Conservation (phyloP, 345 rosid species). For the Euphorbia pulcherrima region DNA sequence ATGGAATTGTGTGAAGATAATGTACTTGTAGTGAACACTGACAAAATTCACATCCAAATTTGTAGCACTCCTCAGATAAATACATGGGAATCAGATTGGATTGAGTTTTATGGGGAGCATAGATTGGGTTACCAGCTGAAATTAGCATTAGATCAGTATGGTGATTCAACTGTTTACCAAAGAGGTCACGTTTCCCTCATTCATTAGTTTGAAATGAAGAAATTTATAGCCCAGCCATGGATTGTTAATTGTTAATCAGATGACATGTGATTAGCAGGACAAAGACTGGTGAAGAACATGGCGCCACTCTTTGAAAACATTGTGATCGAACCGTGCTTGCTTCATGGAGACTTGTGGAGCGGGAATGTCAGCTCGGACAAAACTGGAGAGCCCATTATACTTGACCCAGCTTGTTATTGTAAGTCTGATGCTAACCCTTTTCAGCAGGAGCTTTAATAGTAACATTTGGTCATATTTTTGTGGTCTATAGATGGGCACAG, state of each 20-base stretch:
- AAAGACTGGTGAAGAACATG: slow-evolving; percentile 64
- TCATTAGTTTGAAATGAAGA: background rate
- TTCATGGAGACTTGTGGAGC: slow-evolving; percentile 98
- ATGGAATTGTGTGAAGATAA: too few relatives aligned
- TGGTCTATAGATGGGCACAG: slow-evolving; percentile 65
- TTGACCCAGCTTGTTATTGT: slow-evolving; percentile 97
- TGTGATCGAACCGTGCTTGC: slow-evolving; percentile 69
- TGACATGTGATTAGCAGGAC: slow-evolving; percentile 43
- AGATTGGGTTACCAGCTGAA: slow-evolving; percentile 86
- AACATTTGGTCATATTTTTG: background rate
- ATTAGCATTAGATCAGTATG: slow-evolving; percentile 61
- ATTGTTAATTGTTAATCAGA: background rate
- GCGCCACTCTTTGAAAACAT: slow-evolving; percentile 65
- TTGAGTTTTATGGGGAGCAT: slow-evolving; percentile 74
- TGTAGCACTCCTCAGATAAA: slow-evolving; percentile 87
- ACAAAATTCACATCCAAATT: slow-evolving; percentile 17
- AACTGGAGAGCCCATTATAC: slow-evolving; percentile 79
- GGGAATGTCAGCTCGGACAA: slow-evolving; percentile 81
- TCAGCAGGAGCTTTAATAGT: background rate
- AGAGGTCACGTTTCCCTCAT: slow-evolving; percentile 45
- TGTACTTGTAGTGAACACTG: background rate
- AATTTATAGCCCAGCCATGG: background rate
- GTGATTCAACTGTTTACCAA: slow-evolving; percentile 63
- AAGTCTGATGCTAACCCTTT: slow-evolving; percentile 20
- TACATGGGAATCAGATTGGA: slow-evolving; percentile 83